A percentile compares a stretch with the other conserved stretches of the same genome.
These are phyloP conservation scores for Pogostemon cablin DNA, from an alignment of 257 asterid species.

Conservation along the genomic window DNA sequence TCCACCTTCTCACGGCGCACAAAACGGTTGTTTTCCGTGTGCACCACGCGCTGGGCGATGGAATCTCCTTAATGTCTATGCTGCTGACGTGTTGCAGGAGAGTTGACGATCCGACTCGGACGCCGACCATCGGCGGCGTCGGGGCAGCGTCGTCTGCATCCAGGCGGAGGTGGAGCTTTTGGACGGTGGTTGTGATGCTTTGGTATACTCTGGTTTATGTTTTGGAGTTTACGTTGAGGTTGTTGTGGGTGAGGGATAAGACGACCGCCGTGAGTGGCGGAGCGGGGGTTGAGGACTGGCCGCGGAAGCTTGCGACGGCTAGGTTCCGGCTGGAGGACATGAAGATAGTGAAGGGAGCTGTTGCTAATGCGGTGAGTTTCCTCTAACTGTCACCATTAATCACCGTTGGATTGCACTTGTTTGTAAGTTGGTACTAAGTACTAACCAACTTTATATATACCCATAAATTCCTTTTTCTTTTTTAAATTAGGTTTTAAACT, in stretches of 20 bases:
- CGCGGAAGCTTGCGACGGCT: constrained; percentile 55
- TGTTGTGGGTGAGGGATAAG: constrained; percentile 42
- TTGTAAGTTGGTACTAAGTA: too few species aligned
- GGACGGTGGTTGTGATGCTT: constrained; percentile 34
- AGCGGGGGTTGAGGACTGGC: constrained; percentile 60
- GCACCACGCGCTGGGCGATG: constrained; percentile 93
- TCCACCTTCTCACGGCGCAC: constrained; percentile 68
- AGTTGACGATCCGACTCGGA: constrained; percentile 50
- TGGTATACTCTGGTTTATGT: constrained; percentile 47
- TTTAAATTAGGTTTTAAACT: neutral
- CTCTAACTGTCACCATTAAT: neutral
- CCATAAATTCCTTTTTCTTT: neutral
- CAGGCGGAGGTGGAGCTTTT: constrained; percentile 33
- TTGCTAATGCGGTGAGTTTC: constrained; percentile 43
- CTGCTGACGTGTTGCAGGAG: constrained; percentile 60
- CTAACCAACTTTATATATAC: neutral
- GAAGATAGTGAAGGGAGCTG: constrained; percentile 50
- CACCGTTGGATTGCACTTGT: constrained; percentile 8
- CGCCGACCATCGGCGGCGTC: constrained; percentile 46
- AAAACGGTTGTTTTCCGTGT: constrained; percentile 52
- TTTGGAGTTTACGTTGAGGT: constrained; percentile 37
- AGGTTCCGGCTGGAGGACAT: constrained; percentile 52
- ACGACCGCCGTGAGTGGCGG: constrained; percentile 52
- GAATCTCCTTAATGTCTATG: constrained; percentile 79
- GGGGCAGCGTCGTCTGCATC: constrained; percentile 36